These are phyloP conservation scores for Corchorus capsularis DNA, from an alignment of 345 rosid genomes.

Conservation along the genomic window DNA sequence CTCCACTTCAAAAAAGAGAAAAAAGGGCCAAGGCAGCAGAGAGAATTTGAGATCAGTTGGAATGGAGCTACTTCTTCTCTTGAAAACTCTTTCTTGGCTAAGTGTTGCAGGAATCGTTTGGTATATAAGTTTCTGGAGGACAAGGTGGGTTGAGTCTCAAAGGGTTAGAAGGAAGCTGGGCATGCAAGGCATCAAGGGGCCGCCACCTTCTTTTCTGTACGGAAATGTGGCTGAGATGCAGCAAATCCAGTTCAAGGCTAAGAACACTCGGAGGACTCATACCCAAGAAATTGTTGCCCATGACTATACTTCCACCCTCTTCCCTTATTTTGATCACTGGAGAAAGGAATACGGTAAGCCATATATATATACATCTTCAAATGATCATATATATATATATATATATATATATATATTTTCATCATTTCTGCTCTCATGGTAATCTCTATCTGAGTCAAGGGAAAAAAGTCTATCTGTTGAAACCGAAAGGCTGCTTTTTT, in stretches of 20 bases:
- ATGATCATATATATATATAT: neutral
- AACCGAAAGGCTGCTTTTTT: no score
- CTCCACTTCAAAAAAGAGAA: neutral
- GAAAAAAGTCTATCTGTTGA: no score
- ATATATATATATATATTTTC: neutral
- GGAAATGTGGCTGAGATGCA: slow-evolving; percentile 79
- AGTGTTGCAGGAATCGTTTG: neutral
- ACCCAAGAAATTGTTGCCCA: slow-evolving; percentile 46
- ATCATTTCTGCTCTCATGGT: no score
- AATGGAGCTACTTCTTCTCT: slow-evolving; percentile 17
- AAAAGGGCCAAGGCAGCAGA: neutral
- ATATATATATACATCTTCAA: neutral
- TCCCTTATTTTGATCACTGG: slow-evolving; percentile 81
- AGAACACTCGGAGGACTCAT: slow-evolving; percentile 3
- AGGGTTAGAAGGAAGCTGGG: slow-evolving; percentile 44
- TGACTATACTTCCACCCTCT: slow-evolving; percentile 72
- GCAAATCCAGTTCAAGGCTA: slow-evolving; percentile 37
- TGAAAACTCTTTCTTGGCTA: neutral
- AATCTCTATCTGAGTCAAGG: no score
- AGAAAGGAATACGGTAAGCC: slow-evolving; percentile 66
- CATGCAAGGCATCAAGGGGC: slow-evolving; percentile 72
- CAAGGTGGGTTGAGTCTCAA: slow-evolving; percentile 27
- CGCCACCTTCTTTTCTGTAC: slow-evolving; percentile 53
- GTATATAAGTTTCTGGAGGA: slow-evolving; percentile 26
- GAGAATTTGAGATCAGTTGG: neutral